Percentiles rank a stretch among this genome's conserved stretches.
These are phyloP conservation scores for Casaregolazyma suthepensis DNA, from an alignment of 1,139 yeast genomes.

Conservation along the genomic window DNA sequence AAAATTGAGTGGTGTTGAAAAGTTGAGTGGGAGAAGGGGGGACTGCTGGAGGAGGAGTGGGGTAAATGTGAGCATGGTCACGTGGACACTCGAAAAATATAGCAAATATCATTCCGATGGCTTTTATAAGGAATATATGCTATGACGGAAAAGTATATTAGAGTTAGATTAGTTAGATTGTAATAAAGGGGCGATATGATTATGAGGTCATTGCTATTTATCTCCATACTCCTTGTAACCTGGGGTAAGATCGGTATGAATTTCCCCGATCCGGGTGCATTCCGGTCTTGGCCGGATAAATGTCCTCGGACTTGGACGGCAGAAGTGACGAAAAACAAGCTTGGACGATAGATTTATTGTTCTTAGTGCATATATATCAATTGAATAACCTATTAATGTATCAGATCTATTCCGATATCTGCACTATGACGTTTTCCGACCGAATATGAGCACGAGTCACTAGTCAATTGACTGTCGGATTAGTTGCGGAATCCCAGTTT, in stretches of 20 bases:
- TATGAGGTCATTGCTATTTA: too few relatives aligned
- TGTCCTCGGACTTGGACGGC: neutral
- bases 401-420: neutral
- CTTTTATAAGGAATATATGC: too few relatives aligned
- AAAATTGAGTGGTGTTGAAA: slow-evolving; percentile 7
- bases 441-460: neutral
- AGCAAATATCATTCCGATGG: too few relatives aligned
- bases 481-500: neutral
- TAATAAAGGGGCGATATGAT: too few relatives aligned
- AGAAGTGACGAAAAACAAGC: neutral
- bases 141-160: too few relatives aligned
- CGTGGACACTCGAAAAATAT: neutral
- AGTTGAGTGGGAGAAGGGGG: neutral
- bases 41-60: neutral
- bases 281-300: neutral
- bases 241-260: neutral
- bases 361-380: neutral
- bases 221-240: too few relatives aligned
- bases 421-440: neutral
- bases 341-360: too few relatives aligned
- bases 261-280: neutral
- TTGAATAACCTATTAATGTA: too few relatives aligned
- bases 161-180: too few relatives aligned
- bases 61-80: neutral
- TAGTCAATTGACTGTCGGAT: neutral